Base-by-base conservation (phyloP, 768 basidiomycete genomes). In the Russula foetens region DNA sequence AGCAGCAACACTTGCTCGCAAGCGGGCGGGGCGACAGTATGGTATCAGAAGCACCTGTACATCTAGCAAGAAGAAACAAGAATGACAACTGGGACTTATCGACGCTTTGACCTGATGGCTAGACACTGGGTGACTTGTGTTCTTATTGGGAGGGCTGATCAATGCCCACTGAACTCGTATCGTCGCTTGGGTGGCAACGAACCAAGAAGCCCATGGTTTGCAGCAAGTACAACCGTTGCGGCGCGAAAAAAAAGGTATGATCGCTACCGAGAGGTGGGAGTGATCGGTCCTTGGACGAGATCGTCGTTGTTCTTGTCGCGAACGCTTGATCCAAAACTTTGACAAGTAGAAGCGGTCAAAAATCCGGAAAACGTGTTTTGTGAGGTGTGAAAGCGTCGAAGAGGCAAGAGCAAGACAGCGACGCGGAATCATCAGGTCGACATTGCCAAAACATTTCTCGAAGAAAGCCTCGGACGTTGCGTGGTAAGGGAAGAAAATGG, bases 271-370 rank as follows among this genome's bases (percentile, higher is more conserved):
- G 15, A n/a, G 24, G 31, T 29, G 33, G 59, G 33, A 15, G 35
- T 21, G 44, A 45, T 31, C 12, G 12, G 14, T 12, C 23, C 19
- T 7, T 41, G 11, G 26, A 26, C 33, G 48, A 61, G 17, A 33
- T 17, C 28, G 46, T 54, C 35, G 41, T 26, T 29, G 39, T 15
- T n/a, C 43, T 14, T n/a, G 33, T 38, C 44, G 24, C 26, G 23
- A 33, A 52, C 14, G 38, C 14, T 14, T 28, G 44, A 7, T 23
- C 9, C 9, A 12, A 29, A 58, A 33, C 48, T 7, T 9, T 53
- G 51, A 58, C 45, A 24, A 52, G 28, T 19, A n/a, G 51, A 50
- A 51, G 50, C 60, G 60, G 60, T 23, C 41, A 61, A 61, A 61
- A 61, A 50, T 56, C 35, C 28, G 43, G 54, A 21, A 56, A 61